Percentiles rank a stretch among this genome's conserved stretches.
These are phyloP conservation scores for Pezicula rhizophila DNA, from an alignment of 2,329 filamentous ascomycete genomes.

Conservation along the genomic window DNA sequence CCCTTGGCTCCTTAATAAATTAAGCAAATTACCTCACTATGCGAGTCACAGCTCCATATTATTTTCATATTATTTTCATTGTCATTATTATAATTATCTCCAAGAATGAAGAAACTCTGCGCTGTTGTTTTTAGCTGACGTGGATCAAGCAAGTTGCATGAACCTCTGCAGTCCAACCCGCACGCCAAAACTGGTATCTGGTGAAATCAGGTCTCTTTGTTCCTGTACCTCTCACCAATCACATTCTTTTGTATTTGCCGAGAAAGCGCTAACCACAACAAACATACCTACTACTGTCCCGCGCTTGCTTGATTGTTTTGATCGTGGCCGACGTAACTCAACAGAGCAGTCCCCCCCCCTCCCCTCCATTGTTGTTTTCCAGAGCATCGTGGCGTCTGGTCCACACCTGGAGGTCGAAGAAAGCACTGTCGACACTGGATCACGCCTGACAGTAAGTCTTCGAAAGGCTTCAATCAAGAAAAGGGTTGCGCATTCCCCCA, in stretches of 20 bases:
- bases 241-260: neutral
- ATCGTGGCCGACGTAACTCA: neutral
- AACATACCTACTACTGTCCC: neutral
- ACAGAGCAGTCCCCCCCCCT: neutral
- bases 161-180: neutral
- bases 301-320: constrained; percentile 1
- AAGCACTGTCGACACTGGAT: too few species aligned
- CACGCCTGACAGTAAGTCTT: too few species aligned
- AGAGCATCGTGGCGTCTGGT: neutral
- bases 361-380: neutral
- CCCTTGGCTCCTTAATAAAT: neutral
- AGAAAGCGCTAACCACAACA: constrained; percentile 1
- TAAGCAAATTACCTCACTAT: neutral
- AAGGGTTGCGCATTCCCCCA: neutral
- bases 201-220: neutral
- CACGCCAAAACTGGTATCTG: neutral
- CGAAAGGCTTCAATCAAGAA: neutral
- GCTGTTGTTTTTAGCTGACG: too few species aligned
- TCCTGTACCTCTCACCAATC: neutral
- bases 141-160: neutral
- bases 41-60: neutral
- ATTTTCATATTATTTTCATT: neutral
- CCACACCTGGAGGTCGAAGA: neutral
- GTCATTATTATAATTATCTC: neutral
- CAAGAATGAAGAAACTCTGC: too few species aligned